Evolutionary conservation across 73 alveolate species (phyloP), one percentile per base, ranked within the genome.

Genomic region (Tetrahymena borealis): DNA sequence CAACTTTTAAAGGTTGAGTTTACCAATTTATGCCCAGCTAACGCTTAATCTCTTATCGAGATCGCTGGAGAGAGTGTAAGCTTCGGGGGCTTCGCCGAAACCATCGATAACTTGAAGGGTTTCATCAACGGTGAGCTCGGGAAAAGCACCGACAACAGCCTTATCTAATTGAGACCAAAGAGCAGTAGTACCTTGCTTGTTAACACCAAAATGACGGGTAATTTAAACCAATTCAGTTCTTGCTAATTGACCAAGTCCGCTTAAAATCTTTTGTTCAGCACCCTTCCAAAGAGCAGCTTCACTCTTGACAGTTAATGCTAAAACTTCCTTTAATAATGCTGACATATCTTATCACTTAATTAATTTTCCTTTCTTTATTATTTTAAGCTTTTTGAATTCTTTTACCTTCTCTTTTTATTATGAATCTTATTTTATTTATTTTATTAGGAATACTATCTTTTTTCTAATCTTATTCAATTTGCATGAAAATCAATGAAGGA

Each of bases 201-300:
- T 60, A 60, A 60, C 85, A 60, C 85, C 85, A 20, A 60, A 60
- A 60, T 60, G 85, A 28, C 28, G 85, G 85, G 85, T 60, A 60
- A 60, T 60, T 60, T 60, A 60, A 60, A 60, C 85, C 85, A 60
- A 60, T 20, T 60, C 85, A n/a, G 85, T 60, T 60, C 28, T 60
- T 60, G 85, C 85, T 15, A 60, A 60, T 32, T 60, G n/a, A 35
- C 28, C 28, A 60, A 60, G 85, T 5, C 85, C 85, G 85, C 85
- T 60, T 60, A 60, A 60, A 60, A 60, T 35, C 85, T 60, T 60
- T 60, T 60, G 16, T 60, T 60, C 85, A 60, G 85, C 85, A 60
- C 85, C 85, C 85, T 60, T 60, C 85, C 85, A 60, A 1, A 60
- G 38, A n/a, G 85, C 85, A 60, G 85, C 85, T 60, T 60, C 85